Evolutionary conservation across 176 grass and related monocot species (phyloP).

Genomic region (Aegilops longissima): DNA sequence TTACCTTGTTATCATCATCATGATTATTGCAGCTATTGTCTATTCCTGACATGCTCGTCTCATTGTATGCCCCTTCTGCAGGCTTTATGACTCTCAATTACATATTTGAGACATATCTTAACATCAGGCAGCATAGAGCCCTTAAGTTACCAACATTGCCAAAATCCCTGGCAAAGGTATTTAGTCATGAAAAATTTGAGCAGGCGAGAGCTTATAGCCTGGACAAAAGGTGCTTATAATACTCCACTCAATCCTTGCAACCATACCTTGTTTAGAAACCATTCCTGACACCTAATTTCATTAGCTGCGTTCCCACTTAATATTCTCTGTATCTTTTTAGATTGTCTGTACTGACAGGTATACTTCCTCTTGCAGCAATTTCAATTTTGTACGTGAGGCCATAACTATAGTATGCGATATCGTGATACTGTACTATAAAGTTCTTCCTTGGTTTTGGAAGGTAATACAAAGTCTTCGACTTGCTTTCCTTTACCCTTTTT

Average conservation of each 20-base stretch:
- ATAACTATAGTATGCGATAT: slow-evolving; percentile 88
- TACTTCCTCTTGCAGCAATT: slow-evolving; percentile 56
- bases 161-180: slow-evolving; percentile 70
- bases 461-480: slow-evolving; percentile 42
- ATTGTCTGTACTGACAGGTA: slow-evolving; percentile 6
- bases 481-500: slow-evolving; percentile 3
- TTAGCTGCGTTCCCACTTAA: neutral
- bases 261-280: neutral
- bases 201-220: slow-evolving; percentile 86
- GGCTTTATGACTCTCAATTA: slow-evolving; percentile 96
- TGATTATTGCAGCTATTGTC: slow-evolving; percentile 14
- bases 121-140: slow-evolving; percentile 78
- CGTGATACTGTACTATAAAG: slow-evolving; percentile 76
- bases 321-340: neutral
- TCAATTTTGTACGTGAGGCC: slow-evolving; percentile 83
- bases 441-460: slow-evolving; percentile 98
- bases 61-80: slow-evolving; percentile 38
- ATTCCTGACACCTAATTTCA: slow-evolving; percentile 2
- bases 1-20: neutral
- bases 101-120: slow-evolving; percentile 95
- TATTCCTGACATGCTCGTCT: neutral
- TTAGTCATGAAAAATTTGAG: slow-evolving; percentile 85
- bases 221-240: slow-evolving; percentile 74
- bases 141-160: slow-evolving; percentile 71
- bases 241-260: neutral